Percentiles rank a stretch among this genome's conserved stretches.
phyloP scores from a whole-genome alignment of 148 eudicot genomes.

The Oxyria digyna region DNA sequence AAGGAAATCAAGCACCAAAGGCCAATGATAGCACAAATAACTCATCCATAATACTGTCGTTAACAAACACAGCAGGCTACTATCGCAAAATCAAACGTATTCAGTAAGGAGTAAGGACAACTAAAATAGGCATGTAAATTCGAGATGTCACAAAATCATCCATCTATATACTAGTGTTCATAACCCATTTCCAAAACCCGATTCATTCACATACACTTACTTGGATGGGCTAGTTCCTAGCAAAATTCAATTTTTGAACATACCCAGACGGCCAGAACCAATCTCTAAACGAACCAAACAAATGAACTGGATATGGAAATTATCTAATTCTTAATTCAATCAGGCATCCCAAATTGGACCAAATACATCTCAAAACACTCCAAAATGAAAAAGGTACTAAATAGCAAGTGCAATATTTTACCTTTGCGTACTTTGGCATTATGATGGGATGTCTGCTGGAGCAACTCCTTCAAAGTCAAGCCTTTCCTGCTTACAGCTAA shows the following conservation, averaged over 20 bases:
- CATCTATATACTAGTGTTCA: neutral
- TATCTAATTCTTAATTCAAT: neutral
- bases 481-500: constrained; percentile 85
- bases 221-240: neutral
- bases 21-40: too few relatives aligned
- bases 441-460: constrained; percentile 92
- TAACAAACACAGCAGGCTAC: too few relatives aligned
- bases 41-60: too few relatives aligned
- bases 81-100: too few relatives aligned
- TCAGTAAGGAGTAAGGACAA: too few relatives aligned
- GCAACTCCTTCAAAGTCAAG: constrained; percentile 81
- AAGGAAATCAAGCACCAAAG: too few relatives aligned
- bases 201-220: neutral
- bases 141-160: too few relatives aligned
- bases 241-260: neutral
- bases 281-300: neutral
- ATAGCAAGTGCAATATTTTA: constrained; percentile 10
- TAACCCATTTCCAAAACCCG: neutral
- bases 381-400: neutral
- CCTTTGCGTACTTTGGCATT: constrained; percentile 91
- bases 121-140: too few relatives aligned
- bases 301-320: neutral
- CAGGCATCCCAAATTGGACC: neutral
- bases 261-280: neutral
- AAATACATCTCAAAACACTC: neutral